phyloP scores from a whole-genome alignment of 352 stramenopile species.

The Phytophthora crassamura region DNA sequence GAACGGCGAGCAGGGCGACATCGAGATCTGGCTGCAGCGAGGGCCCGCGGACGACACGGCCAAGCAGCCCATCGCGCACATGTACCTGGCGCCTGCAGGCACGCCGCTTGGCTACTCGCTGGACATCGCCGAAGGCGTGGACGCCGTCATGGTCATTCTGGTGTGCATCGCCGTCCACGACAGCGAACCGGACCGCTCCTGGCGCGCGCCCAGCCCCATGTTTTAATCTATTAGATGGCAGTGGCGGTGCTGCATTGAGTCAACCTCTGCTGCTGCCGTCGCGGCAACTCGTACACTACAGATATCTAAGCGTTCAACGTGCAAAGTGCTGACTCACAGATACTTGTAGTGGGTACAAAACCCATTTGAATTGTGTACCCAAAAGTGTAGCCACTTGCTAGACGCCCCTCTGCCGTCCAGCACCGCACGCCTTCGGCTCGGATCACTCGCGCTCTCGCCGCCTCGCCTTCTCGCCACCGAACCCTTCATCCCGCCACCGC shows the following conservation, averaged over 20 bases:
- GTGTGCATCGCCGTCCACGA: constrained; percentile 43
- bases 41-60: constrained; percentile 16
- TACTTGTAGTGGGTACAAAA: constrained; percentile 5
- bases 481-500: constrained; percentile 2
- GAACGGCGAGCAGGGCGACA: constrained; percentile 27
- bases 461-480: background rate
- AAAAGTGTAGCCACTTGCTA: too few species aligned
- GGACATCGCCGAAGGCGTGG: constrained; percentile 46
- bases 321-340: constrained; percentile 1
- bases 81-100: constrained; percentile 31
- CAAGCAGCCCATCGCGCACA: constrained; percentile 40
- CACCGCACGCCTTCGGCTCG: background rate
- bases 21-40: constrained; percentile 51
- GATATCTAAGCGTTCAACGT: background rate
- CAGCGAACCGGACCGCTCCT: constrained; percentile 25
- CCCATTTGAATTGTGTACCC: too few species aligned
- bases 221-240: constrained; percentile 3
- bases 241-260: too few species aligned
- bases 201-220: constrained; percentile 13
- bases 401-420: too few species aligned
- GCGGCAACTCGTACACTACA: background rate
- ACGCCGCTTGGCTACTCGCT: constrained; percentile 36
- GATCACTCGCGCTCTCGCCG: constrained; percentile 13
- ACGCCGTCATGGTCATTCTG: constrained; percentile 40
- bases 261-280: background rate